Base-by-base conservation (phyloP, 2,329 filamentous ascomycete species). In the Phyllosticta citrichinensis region DNA sequence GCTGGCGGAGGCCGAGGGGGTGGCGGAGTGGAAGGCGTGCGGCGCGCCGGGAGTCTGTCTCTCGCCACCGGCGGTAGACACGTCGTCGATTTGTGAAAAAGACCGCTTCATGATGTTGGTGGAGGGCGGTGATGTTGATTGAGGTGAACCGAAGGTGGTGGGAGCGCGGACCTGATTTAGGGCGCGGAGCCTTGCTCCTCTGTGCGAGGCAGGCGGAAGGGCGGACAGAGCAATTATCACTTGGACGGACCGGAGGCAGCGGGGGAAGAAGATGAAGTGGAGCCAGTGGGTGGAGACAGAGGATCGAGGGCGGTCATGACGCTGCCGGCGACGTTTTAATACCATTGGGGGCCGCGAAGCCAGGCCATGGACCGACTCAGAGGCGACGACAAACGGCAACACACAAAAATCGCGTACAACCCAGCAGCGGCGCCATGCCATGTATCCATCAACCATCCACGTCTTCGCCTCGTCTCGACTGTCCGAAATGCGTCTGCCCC, bases 81-180 rank as follows among this genome's bases (percentile, higher is more conserved):
- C 24, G 55, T 61, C 59, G 59, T 56, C 56, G 40, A 61, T 61
- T 22, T 61, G 59, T 27, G 59, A 47, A 35, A 53, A 61, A n/a
- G 54, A 52, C 27, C 59, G 59, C 59, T 61, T 61, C 59, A 61
- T 61, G 59, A 14, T 60, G 54, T 33, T 19, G 58, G 12, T 30
- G 52, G 25, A 47, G 17, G 25, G 47, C 30, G 52, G 2, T 17
- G 25, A 27, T 1, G 24, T 27, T 8, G 5, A 30, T 2, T 8
- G 27, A 6, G 6, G 27, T 8, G 53, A 9, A 19, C 4, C 30
- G 53, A 24, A 33, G 12, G 52, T 8, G 53, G 14, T 19, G 53
- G 53, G 40, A 50, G 14, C 24, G 56, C 22, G 24, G n/a, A n/a
- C 20, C 6, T 47, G 55, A 40, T 47, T 17, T 11, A n/a, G 17